phyloP scores from a whole-genome alignment of 2,329 filamentous ascomycete genomes.

The Pezicula radicicola region DNA sequence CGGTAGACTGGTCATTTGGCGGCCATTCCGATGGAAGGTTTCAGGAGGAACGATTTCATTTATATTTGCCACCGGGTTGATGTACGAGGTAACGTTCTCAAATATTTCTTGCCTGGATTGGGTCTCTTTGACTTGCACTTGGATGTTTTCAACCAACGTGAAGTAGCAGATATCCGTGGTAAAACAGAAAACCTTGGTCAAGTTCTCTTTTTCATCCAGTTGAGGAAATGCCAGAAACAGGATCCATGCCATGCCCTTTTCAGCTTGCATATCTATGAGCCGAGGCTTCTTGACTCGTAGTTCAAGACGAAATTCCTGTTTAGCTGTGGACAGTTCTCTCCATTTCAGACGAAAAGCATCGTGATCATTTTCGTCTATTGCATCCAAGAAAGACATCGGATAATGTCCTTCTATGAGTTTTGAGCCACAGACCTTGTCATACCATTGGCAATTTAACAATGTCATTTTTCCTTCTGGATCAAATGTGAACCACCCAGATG shows the following conservation, averaged over 20 bases:
- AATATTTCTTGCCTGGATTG: slow-evolving; percentile 69
- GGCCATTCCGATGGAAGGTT: too few species aligned
- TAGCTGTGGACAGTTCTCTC: slow-evolving; percentile 58
- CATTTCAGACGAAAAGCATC: slow-evolving; percentile 55
- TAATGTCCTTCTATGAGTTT: slow-evolving; percentile 45
- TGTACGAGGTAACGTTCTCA: slow-evolving; percentile 57
- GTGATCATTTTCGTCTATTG: slow-evolving; percentile 63
- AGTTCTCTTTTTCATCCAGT: slow-evolving; percentile 55
- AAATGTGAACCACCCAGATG: slow-evolving; percentile 13
- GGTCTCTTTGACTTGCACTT: slow-evolving; percentile 73
- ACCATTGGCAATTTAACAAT: slow-evolving; percentile 37
- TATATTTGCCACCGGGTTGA: too few species aligned
- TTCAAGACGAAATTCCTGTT: slow-evolving; percentile 72
- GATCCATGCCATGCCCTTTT: slow-evolving; percentile 56
- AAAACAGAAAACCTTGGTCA: slow-evolving; percentile 65
- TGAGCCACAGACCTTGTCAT: slow-evolving; percentile 64
- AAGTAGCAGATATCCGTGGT: slow-evolving; percentile 81
- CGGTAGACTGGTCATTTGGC: too few species aligned
- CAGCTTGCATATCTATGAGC: slow-evolving; percentile 57
- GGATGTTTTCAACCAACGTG: slow-evolving; percentile 76
- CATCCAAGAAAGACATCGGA: slow-evolving; percentile 68
- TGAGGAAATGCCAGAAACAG: slow-evolving; percentile 66
- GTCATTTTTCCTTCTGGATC: slow-evolving; percentile 16
- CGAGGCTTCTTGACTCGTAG: slow-evolving; percentile 50
- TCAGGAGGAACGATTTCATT: too few species aligned